Evolutionary conservation across 2,329 filamentous ascomycete genomes (phyloP).

Genomic region (Dactylellina leptospora): DNA sequence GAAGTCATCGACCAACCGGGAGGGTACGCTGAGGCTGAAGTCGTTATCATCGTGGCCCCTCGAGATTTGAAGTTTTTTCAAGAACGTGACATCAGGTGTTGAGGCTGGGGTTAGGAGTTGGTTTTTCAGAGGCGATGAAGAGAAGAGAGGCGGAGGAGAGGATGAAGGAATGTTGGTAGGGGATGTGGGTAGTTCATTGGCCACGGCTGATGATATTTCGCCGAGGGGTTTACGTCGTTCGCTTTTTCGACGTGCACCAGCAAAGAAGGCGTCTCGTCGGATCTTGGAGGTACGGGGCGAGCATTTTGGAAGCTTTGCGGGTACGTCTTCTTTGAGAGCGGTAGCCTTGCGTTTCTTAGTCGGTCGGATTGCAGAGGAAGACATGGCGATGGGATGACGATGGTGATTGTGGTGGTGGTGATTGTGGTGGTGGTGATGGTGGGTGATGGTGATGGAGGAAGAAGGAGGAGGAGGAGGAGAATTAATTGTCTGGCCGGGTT

Average conservation of each 20-base stretch:
- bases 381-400: neutral
- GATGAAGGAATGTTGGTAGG: constrained; percentile 19
- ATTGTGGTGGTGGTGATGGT: neutral
- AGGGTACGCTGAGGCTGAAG: constrained; percentile 3
- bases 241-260: constrained; percentile 32
- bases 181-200: constrained; percentile 44
- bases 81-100: constrained; percentile 48
- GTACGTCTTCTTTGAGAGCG: constrained; percentile 36
- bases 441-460: neutral
- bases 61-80: constrained; percentile 49
- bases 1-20: constrained; percentile 44
- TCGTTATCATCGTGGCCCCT: constrained; percentile 14
- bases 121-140: constrained; percentile 41
- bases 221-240: constrained; percentile 38
- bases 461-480: neutral
- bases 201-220: constrained; percentile 29
- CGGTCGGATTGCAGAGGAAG: neutral
- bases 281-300: constrained; percentile 49
- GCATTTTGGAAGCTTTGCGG: constrained; percentile 47
- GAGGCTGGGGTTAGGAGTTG: constrained; percentile 44
- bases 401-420: neutral
- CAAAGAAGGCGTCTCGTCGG: constrained; percentile 50
- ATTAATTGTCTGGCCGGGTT: constrained; percentile 49
- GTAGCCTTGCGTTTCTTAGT: constrained; percentile 43
- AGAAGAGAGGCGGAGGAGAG: constrained; percentile 37